Evolutionary conservation across 306 rosid genomes (phyloP).

Genomic region (Prosopis cineraria): DNA sequence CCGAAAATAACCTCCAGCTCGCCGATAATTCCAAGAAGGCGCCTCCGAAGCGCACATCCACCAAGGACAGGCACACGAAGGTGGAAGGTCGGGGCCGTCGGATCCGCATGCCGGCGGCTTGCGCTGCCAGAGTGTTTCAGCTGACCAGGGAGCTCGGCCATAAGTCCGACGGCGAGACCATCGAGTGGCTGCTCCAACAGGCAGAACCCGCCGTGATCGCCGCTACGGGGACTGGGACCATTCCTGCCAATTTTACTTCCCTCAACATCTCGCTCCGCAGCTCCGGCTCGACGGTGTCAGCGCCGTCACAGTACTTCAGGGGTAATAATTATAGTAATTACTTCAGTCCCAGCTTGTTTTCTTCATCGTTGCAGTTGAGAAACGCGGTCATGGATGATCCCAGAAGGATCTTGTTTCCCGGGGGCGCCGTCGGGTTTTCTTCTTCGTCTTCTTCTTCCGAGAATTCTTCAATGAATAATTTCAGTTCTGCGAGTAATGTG

Average conservation of each 20-base stretch:
- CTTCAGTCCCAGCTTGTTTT: slow-evolving; percentile 40
- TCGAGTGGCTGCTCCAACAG: slow-evolving; percentile 86
- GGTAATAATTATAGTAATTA: slow-evolving; percentile 26
- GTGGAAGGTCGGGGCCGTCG: slow-evolving; percentile 88
- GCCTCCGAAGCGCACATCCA: slow-evolving; percentile 56
- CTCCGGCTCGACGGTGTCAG: slow-evolving; percentile 68
- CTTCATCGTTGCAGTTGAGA: slow-evolving; percentile 41
- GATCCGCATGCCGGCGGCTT: slow-evolving; percentile 84
- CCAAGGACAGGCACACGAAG: slow-evolving; percentile 78
- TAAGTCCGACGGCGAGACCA: slow-evolving; percentile 81
- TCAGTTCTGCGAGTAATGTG: slow-evolving; percentile 39
- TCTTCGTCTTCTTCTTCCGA: not conserved
- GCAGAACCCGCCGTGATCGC: slow-evolving; percentile 81
- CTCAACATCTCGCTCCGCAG: slow-evolving; percentile 78
- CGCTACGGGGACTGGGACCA: slow-evolving; percentile 79
- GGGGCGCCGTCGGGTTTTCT: slow-evolving; percentile 17
- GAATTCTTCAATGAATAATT: slow-evolving; percentile 45
- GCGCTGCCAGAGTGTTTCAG: slow-evolving; percentile 85
- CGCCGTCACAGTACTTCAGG: slow-evolving; percentile 65
- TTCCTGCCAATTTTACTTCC: slow-evolving; percentile 77
- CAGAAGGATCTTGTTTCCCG: slow-evolving; percentile 37
- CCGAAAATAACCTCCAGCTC: not conserved
- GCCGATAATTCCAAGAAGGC: slow-evolving; percentile 47
- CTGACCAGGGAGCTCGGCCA: slow-evolving; percentile 76
- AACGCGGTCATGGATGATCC: slow-evolving; percentile 39